Evolutionary conservation across 257 asterid genomes (phyloP).

Genomic region (Jacaranda copaia): DNA sequence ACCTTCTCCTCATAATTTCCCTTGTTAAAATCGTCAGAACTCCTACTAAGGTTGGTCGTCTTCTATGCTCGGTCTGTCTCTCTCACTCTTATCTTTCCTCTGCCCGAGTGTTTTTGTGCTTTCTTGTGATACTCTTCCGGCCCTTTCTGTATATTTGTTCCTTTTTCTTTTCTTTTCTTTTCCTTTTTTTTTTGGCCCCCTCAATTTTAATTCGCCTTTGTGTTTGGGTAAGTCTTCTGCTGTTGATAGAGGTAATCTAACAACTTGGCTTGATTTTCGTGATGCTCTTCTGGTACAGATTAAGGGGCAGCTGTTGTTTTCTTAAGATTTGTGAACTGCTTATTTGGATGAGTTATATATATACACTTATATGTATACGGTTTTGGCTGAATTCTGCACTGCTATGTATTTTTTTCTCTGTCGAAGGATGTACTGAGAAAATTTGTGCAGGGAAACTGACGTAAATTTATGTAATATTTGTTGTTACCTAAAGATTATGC

Average conservation of each 20-base stretch:
- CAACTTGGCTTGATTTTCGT: background rate
- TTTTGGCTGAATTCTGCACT: background rate
- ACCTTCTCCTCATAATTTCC: background rate
- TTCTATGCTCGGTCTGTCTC: too few relatives aligned
- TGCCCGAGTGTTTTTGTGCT: background rate
- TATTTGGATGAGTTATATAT: background rate
- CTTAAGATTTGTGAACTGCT: background rate
- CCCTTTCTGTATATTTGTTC: background rate
- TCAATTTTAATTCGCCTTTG: background rate
- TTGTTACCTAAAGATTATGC: background rate
- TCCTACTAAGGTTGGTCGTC: background rate
- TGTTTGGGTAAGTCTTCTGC: background rate
- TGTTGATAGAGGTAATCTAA: background rate
- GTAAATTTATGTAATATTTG: background rate
- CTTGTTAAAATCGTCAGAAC: background rate
- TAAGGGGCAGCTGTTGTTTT: background rate
- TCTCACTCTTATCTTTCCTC: too few relatives aligned
- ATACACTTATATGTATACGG: constrained; percentile 1
- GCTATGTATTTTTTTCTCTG: background rate
- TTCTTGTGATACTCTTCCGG: background rate
- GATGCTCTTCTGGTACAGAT: background rate
- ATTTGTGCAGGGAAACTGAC: background rate
- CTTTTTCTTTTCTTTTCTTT: background rate
- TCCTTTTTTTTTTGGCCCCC: background rate
- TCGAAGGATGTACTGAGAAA: background rate